phyloP scores from a whole-genome alignment of 179 eudicot genomes.

The Drosera spatulata region DNA sequence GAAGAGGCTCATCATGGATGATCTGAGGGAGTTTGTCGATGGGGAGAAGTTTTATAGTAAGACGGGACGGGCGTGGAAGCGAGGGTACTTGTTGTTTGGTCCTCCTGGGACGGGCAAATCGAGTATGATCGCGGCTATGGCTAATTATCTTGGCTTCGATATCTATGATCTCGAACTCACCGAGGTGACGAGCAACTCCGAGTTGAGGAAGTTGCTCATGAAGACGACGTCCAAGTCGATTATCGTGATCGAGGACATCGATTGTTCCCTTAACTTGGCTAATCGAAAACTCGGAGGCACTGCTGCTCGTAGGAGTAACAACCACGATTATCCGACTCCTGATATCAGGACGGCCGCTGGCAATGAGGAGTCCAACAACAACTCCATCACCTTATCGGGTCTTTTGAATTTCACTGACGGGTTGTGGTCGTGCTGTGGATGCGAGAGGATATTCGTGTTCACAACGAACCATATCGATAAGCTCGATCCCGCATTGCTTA shows the following conservation, averaged over 20 bases:
- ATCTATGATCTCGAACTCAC: conserved; percentile 76
- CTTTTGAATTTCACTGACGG: conserved; percentile 86
- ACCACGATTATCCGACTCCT: conserved; percentile 2
- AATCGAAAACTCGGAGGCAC: conserved; percentile 11
- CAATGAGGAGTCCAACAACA: conserved; percentile 20
- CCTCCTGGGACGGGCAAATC: conserved; percentile 38
- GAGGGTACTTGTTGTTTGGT: conserved; percentile 23
- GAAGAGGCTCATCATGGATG: conserved; percentile 48
- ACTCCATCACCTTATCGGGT: conserved; percentile 68
- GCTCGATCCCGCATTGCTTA: conserved; percentile 78
- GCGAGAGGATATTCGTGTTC: conserved; percentile 82
- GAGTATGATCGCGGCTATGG: conserved; percentile 36
- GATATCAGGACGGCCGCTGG: not conserved
- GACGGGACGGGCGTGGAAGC: conserved; percentile 75
- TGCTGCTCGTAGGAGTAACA: not conserved
- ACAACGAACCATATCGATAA: conserved; percentile 89
- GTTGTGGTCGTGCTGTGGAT: conserved; percentile 91
- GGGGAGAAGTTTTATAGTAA: conserved; percentile 54
- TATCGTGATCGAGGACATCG: conserved; percentile 83
- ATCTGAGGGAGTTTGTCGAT: conserved; percentile 42
- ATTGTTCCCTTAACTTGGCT: conserved; percentile 53
- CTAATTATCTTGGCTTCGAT: conserved; percentile 47
- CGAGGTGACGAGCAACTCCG: conserved; percentile 63
- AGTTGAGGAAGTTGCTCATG: conserved; percentile 65
- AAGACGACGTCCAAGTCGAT: conserved; percentile 75